Conservation (phyloP, 768 basidiomycete genomes). For the Dioszegia crocea region DNA sequence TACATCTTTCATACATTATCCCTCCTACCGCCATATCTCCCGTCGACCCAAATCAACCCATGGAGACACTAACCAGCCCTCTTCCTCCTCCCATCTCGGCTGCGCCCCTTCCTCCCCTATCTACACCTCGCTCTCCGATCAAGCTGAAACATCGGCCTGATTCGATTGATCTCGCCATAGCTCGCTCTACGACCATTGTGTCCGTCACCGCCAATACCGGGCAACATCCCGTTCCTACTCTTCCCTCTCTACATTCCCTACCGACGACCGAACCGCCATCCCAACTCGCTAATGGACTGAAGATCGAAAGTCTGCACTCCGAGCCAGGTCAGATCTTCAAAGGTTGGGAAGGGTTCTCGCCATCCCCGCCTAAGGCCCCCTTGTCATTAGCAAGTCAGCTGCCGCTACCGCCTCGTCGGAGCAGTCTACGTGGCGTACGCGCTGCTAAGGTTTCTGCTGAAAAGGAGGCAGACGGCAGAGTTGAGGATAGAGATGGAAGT, state of each 20-base stretch:
- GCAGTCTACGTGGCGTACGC: background rate
- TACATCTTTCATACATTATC: background rate
- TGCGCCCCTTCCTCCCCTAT: background rate
- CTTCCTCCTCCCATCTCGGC: background rate
- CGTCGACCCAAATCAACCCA: background rate
- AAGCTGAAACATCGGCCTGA: conserved; percentile 1
- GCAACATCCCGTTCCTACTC: too few species aligned
- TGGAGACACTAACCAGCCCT: conserved; percentile 1
- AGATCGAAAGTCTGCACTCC: background rate
- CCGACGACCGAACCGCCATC: background rate
- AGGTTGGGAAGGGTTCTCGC: conserved; percentile 7
- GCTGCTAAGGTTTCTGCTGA: conserved; percentile 1
- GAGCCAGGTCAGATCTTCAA: conserved; percentile 3
- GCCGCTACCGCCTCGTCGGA: background rate
- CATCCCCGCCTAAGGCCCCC: background rate
- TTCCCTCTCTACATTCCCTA: background rate
- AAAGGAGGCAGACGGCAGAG: conserved; percentile 11
- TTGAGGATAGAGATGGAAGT: too few species aligned
- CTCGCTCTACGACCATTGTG: background rate
- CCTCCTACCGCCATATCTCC: background rate
- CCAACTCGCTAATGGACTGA: background rate
- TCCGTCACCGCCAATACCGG: too few species aligned
- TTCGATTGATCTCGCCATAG: conserved; percentile 5
- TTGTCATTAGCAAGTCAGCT: too few species aligned
- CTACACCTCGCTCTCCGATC: too few species aligned